Conservation (phyloP, 2,329 filamentous ascomycete species). For the Pseudocercospora crystallina region DNA sequence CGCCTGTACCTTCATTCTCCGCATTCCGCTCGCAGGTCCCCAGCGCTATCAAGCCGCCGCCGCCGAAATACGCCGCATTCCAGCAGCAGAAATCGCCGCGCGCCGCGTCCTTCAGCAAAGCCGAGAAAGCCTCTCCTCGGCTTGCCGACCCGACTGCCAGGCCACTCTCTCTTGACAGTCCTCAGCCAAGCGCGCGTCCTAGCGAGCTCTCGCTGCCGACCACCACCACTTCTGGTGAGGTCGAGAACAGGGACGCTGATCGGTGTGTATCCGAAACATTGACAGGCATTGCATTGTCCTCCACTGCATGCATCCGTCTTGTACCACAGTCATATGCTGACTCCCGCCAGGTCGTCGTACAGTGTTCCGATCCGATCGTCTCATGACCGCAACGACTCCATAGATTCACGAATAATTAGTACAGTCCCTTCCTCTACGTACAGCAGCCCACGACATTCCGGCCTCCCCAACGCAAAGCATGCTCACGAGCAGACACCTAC, state of each 20-base stretch:
- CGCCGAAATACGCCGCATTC: constrained; percentile 40
- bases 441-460: constrained; percentile 28
- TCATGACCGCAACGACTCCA: constrained; percentile 28
- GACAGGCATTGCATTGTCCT: too few species aligned
- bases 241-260: too few species aligned
- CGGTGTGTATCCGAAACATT: too few species aligned
- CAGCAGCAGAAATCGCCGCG: constrained; percentile 49
- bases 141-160: constrained; percentile 29
- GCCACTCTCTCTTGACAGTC: constrained; percentile 36
- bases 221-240: too few species aligned
- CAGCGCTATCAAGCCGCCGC: constrained; percentile 7
- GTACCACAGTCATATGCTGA: constrained; percentile 26
- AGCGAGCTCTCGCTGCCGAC: too few species aligned
- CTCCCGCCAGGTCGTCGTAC: constrained; percentile 19
- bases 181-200: constrained; percentile 16
- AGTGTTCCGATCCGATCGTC: constrained; percentile 8
- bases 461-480: constrained; percentile 29
- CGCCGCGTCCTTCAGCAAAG: constrained; percentile 43
- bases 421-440: constrained; percentile 25
- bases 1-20: constrained; percentile 42
- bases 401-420: constrained; percentile 29
- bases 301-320: too few species aligned
- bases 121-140: constrained; percentile 44
- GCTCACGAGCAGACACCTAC: constrained; percentile 24
- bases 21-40: constrained; percentile 43